Evolutionary conservation across 352 stramenopile species (phyloP).

Genomic region (Phytopythium mirpurense): DNA sequence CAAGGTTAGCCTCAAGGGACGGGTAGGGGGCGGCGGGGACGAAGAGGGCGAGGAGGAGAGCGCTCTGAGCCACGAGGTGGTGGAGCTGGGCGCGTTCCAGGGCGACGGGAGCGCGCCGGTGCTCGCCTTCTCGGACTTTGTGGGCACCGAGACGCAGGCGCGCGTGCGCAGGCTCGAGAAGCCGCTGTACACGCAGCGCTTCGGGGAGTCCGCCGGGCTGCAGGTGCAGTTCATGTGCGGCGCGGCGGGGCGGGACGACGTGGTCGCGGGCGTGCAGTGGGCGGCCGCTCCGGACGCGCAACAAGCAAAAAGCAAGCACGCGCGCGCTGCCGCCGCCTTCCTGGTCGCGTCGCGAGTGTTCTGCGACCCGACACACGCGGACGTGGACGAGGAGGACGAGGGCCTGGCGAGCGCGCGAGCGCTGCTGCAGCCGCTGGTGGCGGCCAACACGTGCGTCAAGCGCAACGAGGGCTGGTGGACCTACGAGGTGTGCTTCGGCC

Average conservation of each 20-base stretch:
- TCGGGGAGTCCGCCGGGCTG: constrained; percentile 19
- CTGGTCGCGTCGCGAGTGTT: constrained; percentile 62
- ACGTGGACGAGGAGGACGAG: constrained; percentile 35
- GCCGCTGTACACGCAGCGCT: constrained; percentile 65
- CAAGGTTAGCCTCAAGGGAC: constrained; percentile 29
- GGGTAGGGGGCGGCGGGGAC: constrained; percentile 1
- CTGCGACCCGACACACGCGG: constrained; percentile 50
- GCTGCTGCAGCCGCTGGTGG: constrained; percentile 45
- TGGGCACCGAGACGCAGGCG: constrained; percentile 32
- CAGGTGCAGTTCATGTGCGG: constrained; percentile 74
- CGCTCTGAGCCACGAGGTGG: constrained; percentile 18
- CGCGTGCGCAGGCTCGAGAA: constrained; percentile 33
- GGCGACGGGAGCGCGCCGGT: constrained; percentile 23
- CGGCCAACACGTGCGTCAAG: constrained; percentile 58
- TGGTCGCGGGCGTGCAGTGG: constrained; percentile 43
- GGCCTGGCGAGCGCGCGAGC: constrained; percentile 37
- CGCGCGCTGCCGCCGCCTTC: constrained; percentile 32
- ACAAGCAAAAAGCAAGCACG: background rate
- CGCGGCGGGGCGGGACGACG: constrained; percentile 33
- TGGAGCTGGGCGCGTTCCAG: constrained; percentile 33
- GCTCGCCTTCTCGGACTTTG: constrained; percentile 43
- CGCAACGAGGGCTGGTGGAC: constrained; percentile 83
- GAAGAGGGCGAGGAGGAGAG: background rate
- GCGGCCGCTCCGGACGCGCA: no score
- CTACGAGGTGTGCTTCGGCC: constrained; percentile 80